Conservation (phyloP, 2,329 filamentous ascomycete genomes). For the Fusarium haematococcum region DNA sequence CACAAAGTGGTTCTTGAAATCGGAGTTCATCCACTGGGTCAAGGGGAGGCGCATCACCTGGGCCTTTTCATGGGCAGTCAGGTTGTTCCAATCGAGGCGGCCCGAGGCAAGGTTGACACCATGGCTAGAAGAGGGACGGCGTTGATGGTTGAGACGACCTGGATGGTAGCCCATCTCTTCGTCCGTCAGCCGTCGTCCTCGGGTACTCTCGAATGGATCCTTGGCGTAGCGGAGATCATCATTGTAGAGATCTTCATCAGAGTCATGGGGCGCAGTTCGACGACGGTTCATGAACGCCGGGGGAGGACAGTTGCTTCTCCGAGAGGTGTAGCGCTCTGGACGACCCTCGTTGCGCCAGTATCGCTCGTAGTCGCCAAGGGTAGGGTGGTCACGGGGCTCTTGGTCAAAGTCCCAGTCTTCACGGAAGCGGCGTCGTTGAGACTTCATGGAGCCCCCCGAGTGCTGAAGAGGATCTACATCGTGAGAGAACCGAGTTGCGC, state of each 20-base stretch:
- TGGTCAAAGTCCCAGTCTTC: slow-evolving; percentile 43
- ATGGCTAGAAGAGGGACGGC: slow-evolving; percentile 27
- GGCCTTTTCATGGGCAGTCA: slow-evolving; percentile 54
- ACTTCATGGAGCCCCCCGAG: slow-evolving; percentile 35
- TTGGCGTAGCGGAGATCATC: slow-evolving; percentile 35
- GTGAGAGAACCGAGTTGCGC: slow-evolving; percentile 28
- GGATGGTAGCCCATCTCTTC: slow-evolving; percentile 40
- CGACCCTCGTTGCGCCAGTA: slow-evolving; percentile 41
- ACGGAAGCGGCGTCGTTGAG: slow-evolving; percentile 36
- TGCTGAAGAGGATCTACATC: slow-evolving; percentile 39
- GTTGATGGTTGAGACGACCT: slow-evolving; percentile 7
- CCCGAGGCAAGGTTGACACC: slow-evolving; percentile 33
- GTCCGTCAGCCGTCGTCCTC: slow-evolving; percentile 32
- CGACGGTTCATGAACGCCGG: slow-evolving; percentile 41
- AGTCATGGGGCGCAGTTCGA: slow-evolving; percentile 34
- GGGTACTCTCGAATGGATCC: slow-evolving; percentile 24
- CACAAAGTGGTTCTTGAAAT: slow-evolving; percentile 58
- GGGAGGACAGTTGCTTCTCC: slow-evolving; percentile 40
- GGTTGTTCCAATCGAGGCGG: slow-evolving; percentile 53
- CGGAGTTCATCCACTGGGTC: slow-evolving; percentile 60
- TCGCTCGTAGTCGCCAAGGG: slow-evolving; percentile 40
- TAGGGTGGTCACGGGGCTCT: slow-evolving; percentile 27
- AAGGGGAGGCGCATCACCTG: slow-evolving; percentile 58
- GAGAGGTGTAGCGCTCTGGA: slow-evolving; percentile 37
- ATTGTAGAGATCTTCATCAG: slow-evolving; percentile 40